Base-by-base conservation (phyloP, 805 yeast genomes). In the Huiozyma naganishii region DNA sequence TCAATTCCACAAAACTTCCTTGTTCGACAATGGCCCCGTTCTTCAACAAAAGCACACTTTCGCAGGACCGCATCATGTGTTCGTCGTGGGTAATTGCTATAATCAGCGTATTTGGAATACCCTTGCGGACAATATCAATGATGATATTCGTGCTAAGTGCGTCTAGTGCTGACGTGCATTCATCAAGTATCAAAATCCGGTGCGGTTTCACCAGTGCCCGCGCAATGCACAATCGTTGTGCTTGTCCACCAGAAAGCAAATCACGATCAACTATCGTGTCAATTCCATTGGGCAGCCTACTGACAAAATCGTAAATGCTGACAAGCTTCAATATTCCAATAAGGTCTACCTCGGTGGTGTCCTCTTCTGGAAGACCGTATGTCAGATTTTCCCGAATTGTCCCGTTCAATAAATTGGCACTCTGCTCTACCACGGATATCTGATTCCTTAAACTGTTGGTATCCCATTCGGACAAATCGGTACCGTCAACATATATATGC, bases 141-240 rank as follows among this genome's bases (percentile, higher is more conserved):
- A 92, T 72, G 1, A 59, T 55, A 6, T 55, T 52, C 0, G 83
- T 61, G 49, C 80, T 83, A 13, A 69, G 73, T 0, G 80, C 69
- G 58, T 92, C 98, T 40, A 92, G 66, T 0, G 95, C 83, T 0
- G 97, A 80, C 0, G 97, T 88, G 52, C 89, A 81, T 58, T 92
- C 98, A 62, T 92, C 98, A 40, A 92, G 61, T 13, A 79, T 65
- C 42, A 77, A 55, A 5, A 88, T 64, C 36, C 77, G 62, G 0
- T 97, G 92, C 17, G 71, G 67, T 33, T 89, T 64, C 5, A 89
- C 45, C 4, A 92, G 49, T 0, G 95, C 92, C 41, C 97, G 70
- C 0, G 90, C 95, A 41, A 92, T 77, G 0, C 92, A 80, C 1
- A 92, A 58, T 44, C 97, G 66, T 58, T 92, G 97, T 7, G 82